Evolutionary conservation across 108 stramenopile species (phyloP).

Genomic region (Skeletonema marinoi): DNA sequence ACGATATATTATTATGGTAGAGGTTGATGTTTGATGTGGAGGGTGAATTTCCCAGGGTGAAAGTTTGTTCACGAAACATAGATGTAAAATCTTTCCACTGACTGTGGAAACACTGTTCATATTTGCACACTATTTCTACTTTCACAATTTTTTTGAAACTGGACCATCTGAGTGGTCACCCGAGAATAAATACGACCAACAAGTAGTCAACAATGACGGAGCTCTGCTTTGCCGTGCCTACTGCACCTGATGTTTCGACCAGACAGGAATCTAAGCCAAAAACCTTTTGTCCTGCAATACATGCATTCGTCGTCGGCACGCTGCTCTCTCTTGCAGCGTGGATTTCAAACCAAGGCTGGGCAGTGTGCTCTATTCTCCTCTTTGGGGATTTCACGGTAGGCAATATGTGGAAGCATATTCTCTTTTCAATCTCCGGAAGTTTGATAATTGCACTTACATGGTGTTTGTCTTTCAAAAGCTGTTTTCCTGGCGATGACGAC

Average conservation of each 20-base stretch:
- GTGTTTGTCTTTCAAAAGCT: constrained; percentile 11
- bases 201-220: not conserved
- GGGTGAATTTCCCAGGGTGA: no score
- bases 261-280: not conserved
- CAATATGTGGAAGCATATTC: constrained; percentile 30
- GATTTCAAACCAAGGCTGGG: constrained; percentile 35
- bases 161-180: no score
- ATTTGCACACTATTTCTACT: no score
- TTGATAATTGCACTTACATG: constrained; percentile 20
- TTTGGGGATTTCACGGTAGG: constrained; percentile 26
- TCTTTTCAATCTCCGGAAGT: constrained; percentile 12
- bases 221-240: not conserved
- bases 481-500: constrained; percentile 11
- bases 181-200: no score
- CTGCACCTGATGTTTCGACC: not conserved
- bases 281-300: not conserved
- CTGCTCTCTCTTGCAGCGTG: constrained; percentile 18
- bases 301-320: constrained; percentile 25
- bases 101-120: no score
- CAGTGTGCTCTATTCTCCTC: constrained; percentile 15
- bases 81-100: no score
- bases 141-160: no score
- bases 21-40: no score
- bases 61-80: no score
- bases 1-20: no score